Percentiles rank a stretch among this genome's conserved stretches.
Evolutionary conservation across 2,329 filamentous ascomycete genomes (phyloP).

Genomic region (Epichloe hybrida): DNA sequence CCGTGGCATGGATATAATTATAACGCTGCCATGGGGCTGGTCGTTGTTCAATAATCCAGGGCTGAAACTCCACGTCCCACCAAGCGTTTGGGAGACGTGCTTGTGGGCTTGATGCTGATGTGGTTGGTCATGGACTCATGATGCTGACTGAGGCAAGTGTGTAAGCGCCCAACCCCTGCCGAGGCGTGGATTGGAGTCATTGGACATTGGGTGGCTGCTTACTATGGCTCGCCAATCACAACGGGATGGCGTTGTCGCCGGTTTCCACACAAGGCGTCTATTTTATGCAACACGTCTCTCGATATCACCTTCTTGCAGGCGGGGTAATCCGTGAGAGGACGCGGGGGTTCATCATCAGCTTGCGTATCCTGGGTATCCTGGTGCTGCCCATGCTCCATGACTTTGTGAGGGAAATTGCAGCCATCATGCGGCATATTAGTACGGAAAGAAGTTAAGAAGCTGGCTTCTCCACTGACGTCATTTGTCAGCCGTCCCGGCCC

Average conservation of each 20-base stretch:
- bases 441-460: too few species aligned
- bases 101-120: not conserved
- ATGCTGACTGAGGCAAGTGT: conserved; percentile 3
- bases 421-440: too few species aligned
- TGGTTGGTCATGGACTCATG: conserved; percentile 1
- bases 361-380: too few species aligned
- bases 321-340: not conserved
- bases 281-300: conserved; percentile 9
- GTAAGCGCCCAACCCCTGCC: conserved; percentile 15
- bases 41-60: too few species aligned
- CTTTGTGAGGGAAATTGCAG: too few species aligned
- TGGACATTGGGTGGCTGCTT: too few species aligned
- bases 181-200: not conserved
- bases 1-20: not conserved
- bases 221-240: conserved; percentile 15
- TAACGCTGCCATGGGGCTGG: not conserved
- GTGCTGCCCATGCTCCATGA: not conserved
- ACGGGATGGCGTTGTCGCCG: conserved; percentile 13
- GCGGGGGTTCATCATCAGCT: not conserved
- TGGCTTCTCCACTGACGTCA: not conserved
- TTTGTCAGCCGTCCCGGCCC: not conserved
- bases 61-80: not conserved
- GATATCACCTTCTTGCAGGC: conserved; percentile 5
- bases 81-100: not conserved
- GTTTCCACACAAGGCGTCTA: conserved; percentile 19